phyloP scores from a whole-genome alignment of 2,329 filamentous ascomycete genomes.

The Aureobasidium pullulans region DNA sequence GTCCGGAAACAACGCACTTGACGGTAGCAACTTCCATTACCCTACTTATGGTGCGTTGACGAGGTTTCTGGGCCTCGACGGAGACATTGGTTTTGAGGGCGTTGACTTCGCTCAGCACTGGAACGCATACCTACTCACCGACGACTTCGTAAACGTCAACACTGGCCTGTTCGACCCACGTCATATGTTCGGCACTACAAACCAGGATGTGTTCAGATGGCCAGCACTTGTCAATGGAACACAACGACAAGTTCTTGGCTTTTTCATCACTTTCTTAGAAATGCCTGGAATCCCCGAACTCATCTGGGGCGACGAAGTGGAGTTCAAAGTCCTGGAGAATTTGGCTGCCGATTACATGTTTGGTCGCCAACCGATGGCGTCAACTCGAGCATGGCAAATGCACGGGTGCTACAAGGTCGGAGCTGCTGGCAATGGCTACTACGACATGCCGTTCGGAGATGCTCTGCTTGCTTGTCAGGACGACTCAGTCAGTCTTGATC shows the following conservation, averaged over 20 bases:
- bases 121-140: conserved; percentile 31
- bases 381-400: conserved; percentile 54
- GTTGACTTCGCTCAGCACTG: conserved; percentile 48
- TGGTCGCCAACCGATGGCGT: conserved; percentile 55
- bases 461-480: conserved; percentile 50
- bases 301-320: conserved; percentile 59
- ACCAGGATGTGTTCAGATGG: conserved; percentile 61
- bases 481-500: conserved; percentile 50
- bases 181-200: conserved; percentile 57
- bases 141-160: conserved; percentile 49
- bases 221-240: conserved; percentile 51
- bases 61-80: conserved; percentile 53
- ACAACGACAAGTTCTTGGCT: conserved; percentile 49
- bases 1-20: conserved; percentile 46
- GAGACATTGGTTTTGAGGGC: conserved; percentile 46
- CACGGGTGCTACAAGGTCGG: conserved; percentile 56
- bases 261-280: conserved; percentile 52
- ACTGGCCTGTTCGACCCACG: conserved; percentile 56
- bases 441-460: conserved; percentile 49
- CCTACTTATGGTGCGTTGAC: conserved; percentile 54
- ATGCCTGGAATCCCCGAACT: conserved; percentile 55
- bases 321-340: conserved; percentile 56
- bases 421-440: conserved; percentile 44
- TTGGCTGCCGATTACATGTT: conserved; percentile 57
- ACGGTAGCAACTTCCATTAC: conserved; percentile 56